Base-by-base conservation (phyloP, 805 yeast species). In the Candida qinlingensis region DNA sequence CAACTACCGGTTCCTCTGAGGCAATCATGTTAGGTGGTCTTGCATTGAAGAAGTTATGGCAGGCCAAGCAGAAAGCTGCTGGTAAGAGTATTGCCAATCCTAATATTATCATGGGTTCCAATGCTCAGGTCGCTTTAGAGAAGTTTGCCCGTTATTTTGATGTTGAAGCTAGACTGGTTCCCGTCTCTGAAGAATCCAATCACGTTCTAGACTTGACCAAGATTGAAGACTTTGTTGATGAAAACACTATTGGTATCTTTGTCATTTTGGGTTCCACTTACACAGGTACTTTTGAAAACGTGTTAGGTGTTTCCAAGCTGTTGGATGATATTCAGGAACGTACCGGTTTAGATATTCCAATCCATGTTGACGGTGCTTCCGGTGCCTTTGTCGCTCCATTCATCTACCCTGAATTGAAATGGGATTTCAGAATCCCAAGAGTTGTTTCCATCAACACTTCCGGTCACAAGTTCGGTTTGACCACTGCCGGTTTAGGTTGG, bases 401-500 rank as follows among this genome's bases (percentile, higher is more conserved):
- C 61, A 66, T 80, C 30, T 84, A 75, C 62, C 95, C 96, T 4
- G 77, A 84, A 13, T 73, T 82, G 53, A 77, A 74, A 56, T 90
- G 97, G 97, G 96, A 89, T 65, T 91, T 90, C 70, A 70, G 81
- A 52, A 63, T 85, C 42, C 79, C 79, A 28, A 76, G 96, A 52
- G 97, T 90, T 42, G 80, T 77, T 53, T 82, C 91, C 31, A 89
- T 90, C 69, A 91, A 89, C 71, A 79, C 95, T 9, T 86, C 96
- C 1, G 96, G 97, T 50, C 97, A 90, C 71, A 90, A 90, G 69
- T 90, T 87, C 68, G 97, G 97, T 35, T 72, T 90, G 44, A 85
- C 91, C 31, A 80, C 95, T 28, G 96, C 92, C 9, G 97, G 97
- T 39, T 75, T 87, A 45, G 97, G 97, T 46, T 90, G 96, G 96